Evolutionary conservation across 75 land plant genomes (phyloP), one percentile per base, ranked within the genome.

Genomic region (Chamaecyparis obtusa): DNA sequence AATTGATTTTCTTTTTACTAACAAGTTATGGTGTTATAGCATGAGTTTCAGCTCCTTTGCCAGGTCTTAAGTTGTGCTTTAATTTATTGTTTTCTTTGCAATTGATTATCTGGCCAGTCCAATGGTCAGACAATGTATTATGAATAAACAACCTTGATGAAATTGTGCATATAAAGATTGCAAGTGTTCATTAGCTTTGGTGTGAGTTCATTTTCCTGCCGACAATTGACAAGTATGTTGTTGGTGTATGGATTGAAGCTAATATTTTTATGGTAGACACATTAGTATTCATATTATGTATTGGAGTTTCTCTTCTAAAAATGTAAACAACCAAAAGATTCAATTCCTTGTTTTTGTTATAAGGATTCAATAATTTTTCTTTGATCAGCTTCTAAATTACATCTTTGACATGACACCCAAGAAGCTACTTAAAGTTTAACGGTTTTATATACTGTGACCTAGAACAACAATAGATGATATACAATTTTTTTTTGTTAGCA

Each of bases 41-140:
- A 32, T 9, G 4, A 55, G 54, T 60, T 78, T 86, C 55, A 17
- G 51, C n/a, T 81, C 15, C 33, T 44, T 81, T 81, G 21, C 48
- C 46, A 32, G 51, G 48, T 81, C 41, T 81, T 3, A 81, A n/a
- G 9, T 9, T 85, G 35, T 16, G 35, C 88, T 54, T 76, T 90
- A 55, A 19, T 17, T 24, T 32, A 69, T 86, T 19, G 19, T 43
- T 82, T 39, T 67, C 56, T 84, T 51, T 56, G 67, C 71, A 32
- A 84, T 44, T 36, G 39, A 32, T 39, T 55, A 55, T n/a, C 24
- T 80, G 9, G 3, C 9, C 13, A 44, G 83, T 48, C n/a, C 9
- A 41, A 80, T 77, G 21, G 24, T 9, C 27, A 77, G 44, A 39
- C 43, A 41, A 36, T 3, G 16, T 43, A 8, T 44, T 80, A 44